Base-by-base conservation (phyloP, 2,329 filamentous ascomycete species). In the Phoma herbarum region DNA sequence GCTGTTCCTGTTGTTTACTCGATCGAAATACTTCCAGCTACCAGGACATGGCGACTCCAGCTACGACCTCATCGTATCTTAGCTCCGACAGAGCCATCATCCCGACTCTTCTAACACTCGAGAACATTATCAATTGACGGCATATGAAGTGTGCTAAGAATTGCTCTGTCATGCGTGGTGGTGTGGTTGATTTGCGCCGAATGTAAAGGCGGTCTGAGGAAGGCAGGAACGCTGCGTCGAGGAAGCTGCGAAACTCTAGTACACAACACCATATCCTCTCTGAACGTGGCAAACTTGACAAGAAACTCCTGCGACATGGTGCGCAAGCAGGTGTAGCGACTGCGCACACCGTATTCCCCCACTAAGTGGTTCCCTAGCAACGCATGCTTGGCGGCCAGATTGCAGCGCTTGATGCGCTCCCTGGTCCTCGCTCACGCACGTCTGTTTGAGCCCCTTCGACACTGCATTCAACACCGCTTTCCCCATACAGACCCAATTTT, bases 331-430 rank as follows among this genome's bases (percentile, higher is more conserved):
- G 50, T 53, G 55, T 50, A 53, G 50, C 50, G 49, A 52, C 26
- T 23, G 25, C 18, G 33, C 46, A 57, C 47, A 53, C 49, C 23
- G 48, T 41, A 52, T 16, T 35, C 43, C 54, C 43, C 55, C 46
- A 45, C 56, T 46, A 54, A 16, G 16, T 47, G 41, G 56, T 59
- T 56, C 52, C 57, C 57, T 60, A 55, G 52, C 55, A 59, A 54
- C 57, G 46, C 39, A n/a, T 14, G 33, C 62, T 69, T 63, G 60
- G 66, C 68, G 59, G 55, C 41, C 59, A 66, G 60, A 55, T 58
- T 58, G 58, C 52, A 52, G 64, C 70, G 69, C 70, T 68, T 63
- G 67, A 67, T 61, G 62, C 68, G 68, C 64, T 51, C 25, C 48
- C 58, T 63, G 70, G 60, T 56, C 62, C 52, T 56, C 52, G 52